A percentile compares a stretch with the other conserved stretches of the same genome.
Evolutionary conservation across 495 filamentous ascomycete species (phyloP).

Genomic region (Penicillium steckii): DNA sequence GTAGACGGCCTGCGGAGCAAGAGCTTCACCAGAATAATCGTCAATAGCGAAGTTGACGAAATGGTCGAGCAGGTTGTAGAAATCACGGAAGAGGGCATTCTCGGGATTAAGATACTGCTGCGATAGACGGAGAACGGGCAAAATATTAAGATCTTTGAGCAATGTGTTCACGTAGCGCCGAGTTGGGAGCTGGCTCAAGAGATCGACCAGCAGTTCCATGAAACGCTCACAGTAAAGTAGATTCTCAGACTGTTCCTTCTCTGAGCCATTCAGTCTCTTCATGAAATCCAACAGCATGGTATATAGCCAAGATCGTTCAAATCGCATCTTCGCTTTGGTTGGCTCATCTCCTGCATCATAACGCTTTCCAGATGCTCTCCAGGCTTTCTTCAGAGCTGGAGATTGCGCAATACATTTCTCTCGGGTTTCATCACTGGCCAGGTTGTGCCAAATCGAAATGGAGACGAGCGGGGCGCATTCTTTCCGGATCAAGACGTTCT

Average conservation of each 20-base stretch:
- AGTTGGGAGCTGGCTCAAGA: constrained; percentile 92
- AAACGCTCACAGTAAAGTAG: constrained; percentile 89
- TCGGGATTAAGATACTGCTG: constrained; percentile 70
- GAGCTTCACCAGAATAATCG: constrained; percentile 80
- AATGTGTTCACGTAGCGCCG: constrained; percentile 91
- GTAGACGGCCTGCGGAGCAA: constrained; percentile 69
- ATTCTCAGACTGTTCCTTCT: constrained; percentile 55
- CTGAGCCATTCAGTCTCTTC: constrained; percentile 61
- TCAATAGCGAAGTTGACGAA: constrained; percentile 88
- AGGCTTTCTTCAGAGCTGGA: constrained; percentile 76
- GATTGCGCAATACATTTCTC: constrained; percentile 67
- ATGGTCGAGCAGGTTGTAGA: constrained; percentile 75
- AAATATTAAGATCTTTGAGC: constrained; percentile 85
- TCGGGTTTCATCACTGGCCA: constrained; percentile 69
- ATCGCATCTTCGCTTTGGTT: constrained; percentile 74
- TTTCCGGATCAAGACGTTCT: constrained; percentile 84
- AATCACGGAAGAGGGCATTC: constrained; percentile 79
- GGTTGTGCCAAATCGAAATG: constrained; percentile 92
- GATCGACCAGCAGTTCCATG: constrained; percentile 83
- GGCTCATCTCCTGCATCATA: constrained; percentile 85
- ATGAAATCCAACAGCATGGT: constrained; percentile 83
- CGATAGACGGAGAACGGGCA: constrained; percentile 78
- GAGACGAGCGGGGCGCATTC: constrained; percentile 95
- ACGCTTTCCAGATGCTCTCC: constrained; percentile 82
- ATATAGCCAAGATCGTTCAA: constrained; percentile 93